Conservation (phyloP, 306 rosid genomes). For the Elaeagnus macrophylla region DNA sequence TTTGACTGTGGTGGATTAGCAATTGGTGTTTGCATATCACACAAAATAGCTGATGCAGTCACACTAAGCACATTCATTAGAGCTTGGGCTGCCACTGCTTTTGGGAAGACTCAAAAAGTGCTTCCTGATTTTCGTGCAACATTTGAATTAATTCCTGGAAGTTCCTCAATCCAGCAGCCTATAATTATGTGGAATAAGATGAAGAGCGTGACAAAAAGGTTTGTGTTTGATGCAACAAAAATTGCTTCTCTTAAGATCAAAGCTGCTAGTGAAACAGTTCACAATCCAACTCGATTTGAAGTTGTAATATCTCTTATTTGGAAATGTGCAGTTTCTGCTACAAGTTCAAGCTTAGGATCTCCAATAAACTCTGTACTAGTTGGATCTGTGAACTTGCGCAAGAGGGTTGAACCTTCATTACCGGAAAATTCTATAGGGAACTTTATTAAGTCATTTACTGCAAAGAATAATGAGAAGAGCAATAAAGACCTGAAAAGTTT, state of each 20-base stretch:
- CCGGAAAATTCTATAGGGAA: constrained; percentile 24
- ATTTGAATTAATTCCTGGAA: constrained; percentile 11
- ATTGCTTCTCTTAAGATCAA: constrained; percentile 27
- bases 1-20: constrained; percentile 52
- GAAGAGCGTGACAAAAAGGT: constrained; percentile 23
- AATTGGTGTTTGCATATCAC: constrained; percentile 31
- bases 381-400: constrained; percentile 28
- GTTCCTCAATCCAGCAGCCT: constrained; percentile 1
- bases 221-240: constrained; percentile 23
- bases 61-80: constrained; percentile 32
- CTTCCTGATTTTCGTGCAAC: constrained; percentile 13
- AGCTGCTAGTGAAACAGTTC: background rate
- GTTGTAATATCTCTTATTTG: constrained; percentile 37
- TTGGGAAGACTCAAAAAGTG: background rate
- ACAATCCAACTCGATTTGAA: constrained; percentile 28
- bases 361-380: constrained; percentile 17
- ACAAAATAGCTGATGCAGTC: constrained; percentile 36
- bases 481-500: background rate
- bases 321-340: constrained; percentile 25
- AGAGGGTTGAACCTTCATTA: constrained; percentile 17
- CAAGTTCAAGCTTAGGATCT: constrained; percentile 10
- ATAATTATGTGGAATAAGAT: background rate
- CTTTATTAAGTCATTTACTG: constrained; percentile 15
- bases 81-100: constrained; percentile 25
- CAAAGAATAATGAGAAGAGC: background rate